These are phyloP conservation scores for Monilinia aucupariae DNA, from an alignment of 2,329 filamentous ascomycete species.

Conservation along the genomic window DNA sequence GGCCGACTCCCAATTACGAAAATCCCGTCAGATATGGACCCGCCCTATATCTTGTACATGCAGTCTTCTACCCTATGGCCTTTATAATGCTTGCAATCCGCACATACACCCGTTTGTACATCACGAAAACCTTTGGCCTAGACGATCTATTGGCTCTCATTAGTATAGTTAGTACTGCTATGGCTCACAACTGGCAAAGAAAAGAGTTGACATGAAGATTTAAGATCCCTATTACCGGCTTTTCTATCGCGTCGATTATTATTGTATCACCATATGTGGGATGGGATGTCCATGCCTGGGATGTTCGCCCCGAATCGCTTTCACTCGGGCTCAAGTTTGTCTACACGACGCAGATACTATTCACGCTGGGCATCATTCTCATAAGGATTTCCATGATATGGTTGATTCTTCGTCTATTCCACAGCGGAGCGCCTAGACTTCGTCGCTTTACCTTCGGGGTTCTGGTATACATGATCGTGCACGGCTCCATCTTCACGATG, in stretches of 20 bases:
- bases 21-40: background rate
- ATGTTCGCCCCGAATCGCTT: background rate
- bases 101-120: background rate
- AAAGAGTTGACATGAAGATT: background rate
- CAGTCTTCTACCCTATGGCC: background rate
- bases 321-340: background rate
- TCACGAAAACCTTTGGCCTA: background rate
- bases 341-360: background rate
- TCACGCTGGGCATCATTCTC: background rate
- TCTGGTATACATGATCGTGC: background rate
- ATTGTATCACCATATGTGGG: background rate
- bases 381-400: background rate
- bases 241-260: background rate
- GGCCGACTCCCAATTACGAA: background rate
- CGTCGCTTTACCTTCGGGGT: background rate
- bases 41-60: background rate
- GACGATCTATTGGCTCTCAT: background rate
- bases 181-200: background rate
- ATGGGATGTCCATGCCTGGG: constrained; percentile 1
- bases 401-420: background rate
- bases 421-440: background rate
- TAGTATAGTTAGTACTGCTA: background rate
- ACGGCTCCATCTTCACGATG: background rate
- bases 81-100: background rate
- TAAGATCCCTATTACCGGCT: background rate